Evolutionary conservation across 1,139 yeast genomes (phyloP), one percentile per base, ranked within the genome.

Genomic region (Scheffersomyces titani): DNA sequence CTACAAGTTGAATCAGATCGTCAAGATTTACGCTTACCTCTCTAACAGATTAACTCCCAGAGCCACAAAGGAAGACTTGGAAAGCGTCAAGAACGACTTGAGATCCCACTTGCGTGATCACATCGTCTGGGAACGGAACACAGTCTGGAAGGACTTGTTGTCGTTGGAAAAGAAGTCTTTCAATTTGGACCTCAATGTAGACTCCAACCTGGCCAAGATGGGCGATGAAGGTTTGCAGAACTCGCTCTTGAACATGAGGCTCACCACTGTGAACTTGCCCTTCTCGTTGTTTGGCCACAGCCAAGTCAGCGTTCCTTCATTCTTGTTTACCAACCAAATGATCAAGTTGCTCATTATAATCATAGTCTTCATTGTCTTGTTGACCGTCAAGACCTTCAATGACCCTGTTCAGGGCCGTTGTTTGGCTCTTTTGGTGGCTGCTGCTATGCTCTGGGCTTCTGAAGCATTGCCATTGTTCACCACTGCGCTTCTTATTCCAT

Each of bases 91-190:
- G 57, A 80, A 83, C 45, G 96, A 90, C 65, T 80, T 93, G 59
- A 83, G 88, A 60, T 80, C 91, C 18, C 91, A 91, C 65, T 75
- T 93, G 60, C 82, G 98, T 58, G 98, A 93, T 66, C 97, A 92
- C 71, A 90, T 93, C 52, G 97, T 92, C 19, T 93, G 97, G 96
- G 98, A 92, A 73, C 83, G 98, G 70, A 92, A 92, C 71, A 93
- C 98, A 0, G 98, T 93, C 22, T 93, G 98, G 98, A 88, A 94
- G 67, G 98, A 93, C 69, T 88, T 93, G 91, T 88, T 92, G 69
- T 94, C 94, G 13, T 75, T 92, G 67, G 97, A 93, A 71, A 84
- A 96, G 67, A 87, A 80, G 58, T 67, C 74, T 22, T 76, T 77
- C 61, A 72, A 73, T 57, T 65, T 75, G 61, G 70, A 74, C 60